Evolutionary conservation across 2,329 filamentous ascomycete species (phyloP), one percentile per base, ranked within the genome.

Genomic region (Clonostachys solani): DNA sequence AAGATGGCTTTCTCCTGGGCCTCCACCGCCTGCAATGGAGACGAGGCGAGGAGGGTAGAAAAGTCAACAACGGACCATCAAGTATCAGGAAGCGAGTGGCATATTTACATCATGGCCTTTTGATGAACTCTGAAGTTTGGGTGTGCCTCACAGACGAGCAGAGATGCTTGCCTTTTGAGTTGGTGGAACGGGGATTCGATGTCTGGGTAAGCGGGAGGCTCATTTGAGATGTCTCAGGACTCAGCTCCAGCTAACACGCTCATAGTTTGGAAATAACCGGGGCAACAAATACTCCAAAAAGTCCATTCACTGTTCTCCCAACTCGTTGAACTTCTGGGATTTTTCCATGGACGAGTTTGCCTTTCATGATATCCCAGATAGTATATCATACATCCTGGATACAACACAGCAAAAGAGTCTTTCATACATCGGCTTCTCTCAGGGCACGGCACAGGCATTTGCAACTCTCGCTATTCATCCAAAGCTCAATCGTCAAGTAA

Each of bases 241-340:
- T 18, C 36, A 38, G 15, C 13, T n/a, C 36, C 17, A 10, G 36
- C 36, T 38, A 38, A 38, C 36, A 38, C 15, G 36, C 4, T 9
- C 36, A 6, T 50, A 88, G 89, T 77, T 99, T 52, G 94, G 94
- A 44, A 99, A 99, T 66, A 99, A 99, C 61, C 85, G 94, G 35
- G 94, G 94, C 44, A 99, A 99, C 77, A 99, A 99, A 64, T 99
- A 99, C 70, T 96, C 91, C 42, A 99, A 97, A 67, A 99, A 99
- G 69, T 92, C 85, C 3, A 81, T 92, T 45, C 78, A 85, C 49
- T 74, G 76, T 52, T 86, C 89, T 1, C 92, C 94, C 0, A 86
- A 82, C 1, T 86, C 87, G 3, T 72, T 78, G 36, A 76, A 81
- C 13, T 99, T 99, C 65, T 99, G 94, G 94, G 86, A 96, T 65